A percentile compares a stretch with the other conserved stretches of the same genome.
phyloP scores from a whole-genome alignment of 768 basidiomycete species.

The Lactarius hengduanensis region DNA sequence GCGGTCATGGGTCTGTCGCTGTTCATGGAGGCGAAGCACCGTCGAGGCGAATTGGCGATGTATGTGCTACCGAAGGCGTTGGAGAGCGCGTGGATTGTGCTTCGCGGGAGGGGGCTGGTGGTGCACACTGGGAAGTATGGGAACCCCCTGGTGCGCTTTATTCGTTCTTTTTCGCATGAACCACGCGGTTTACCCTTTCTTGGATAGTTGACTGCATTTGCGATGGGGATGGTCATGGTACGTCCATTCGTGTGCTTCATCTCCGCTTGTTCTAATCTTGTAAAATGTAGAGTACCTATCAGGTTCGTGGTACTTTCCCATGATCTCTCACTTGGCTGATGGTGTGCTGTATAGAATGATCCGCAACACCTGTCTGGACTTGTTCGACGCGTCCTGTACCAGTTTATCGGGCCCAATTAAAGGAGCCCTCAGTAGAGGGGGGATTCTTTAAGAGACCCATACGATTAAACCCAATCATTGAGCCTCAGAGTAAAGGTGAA shows the following conservation, averaged over 20 bases:
- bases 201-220: slow-evolving; percentile 59
- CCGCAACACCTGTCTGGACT: slow-evolving; percentile 81
- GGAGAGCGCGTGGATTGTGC: slow-evolving; percentile 86
- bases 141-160: slow-evolving; percentile 49
- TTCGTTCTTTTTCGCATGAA: slow-evolving; percentile 17
- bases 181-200: slow-evolving; percentile 7
- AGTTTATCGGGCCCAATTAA: slow-evolving; percentile 85
- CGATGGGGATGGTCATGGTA: slow-evolving; percentile 92
- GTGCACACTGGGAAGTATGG: slow-evolving; percentile 69
- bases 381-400: slow-evolving; percentile 78
- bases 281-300: slow-evolving; percentile 51
- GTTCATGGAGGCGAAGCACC: slow-evolving; percentile 82
- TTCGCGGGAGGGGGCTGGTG: slow-evolving; percentile 73
- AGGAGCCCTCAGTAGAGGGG: neutral
- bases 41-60: slow-evolving; percentile 92
- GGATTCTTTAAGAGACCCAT: neutral
- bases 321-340: neutral
- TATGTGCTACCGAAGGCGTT: slow-evolving; percentile 86
- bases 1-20: slow-evolving; percentile 72
- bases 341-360: slow-evolving; percentile 45
- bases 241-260: slow-evolving; percentile 27
- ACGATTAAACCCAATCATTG: neutral
- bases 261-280: slow-evolving; percentile 9
- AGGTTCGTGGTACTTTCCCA: slow-evolving; percentile 39
- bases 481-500: neutral